A percentile compares a stretch with the other conserved stretches of the same genome.
phyloP scores from a whole-genome alignment of 148 eudicot species.

The Heliamphora exappendiculata region DNA sequence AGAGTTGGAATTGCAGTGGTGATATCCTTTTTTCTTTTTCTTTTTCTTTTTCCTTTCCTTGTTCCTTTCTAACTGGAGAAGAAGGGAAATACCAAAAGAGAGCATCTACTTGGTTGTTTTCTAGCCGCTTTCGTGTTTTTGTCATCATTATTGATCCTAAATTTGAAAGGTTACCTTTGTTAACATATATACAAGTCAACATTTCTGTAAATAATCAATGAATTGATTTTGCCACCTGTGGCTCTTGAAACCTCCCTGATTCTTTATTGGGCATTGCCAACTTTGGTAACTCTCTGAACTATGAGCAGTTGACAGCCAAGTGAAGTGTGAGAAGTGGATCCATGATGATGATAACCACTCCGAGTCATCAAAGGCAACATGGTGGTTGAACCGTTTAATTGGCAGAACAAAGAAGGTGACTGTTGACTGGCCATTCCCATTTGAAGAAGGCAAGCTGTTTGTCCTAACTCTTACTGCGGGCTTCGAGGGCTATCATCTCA shows the following conservation, averaged over 20 bases:
- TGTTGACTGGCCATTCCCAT: constrained; percentile 83
- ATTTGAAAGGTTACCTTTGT: not conserved
- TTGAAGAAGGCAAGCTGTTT: constrained; percentile 71
- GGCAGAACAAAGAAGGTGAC: constrained; percentile 64
- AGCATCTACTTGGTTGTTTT: not conserved
- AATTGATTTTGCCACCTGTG: not conserved
- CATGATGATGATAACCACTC: constrained; percentile 57
- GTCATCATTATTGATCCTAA: not conserved
- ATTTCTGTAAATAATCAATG: not conserved
- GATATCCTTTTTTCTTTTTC: not conserved
- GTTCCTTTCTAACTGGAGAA: not conserved
- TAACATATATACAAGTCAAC: not conserved
- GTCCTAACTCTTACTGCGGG: constrained; percentile 79
- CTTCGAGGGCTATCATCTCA: constrained; percentile 76
- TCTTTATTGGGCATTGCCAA: not conserved
- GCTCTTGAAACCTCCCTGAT: not conserved
- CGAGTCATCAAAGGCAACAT: constrained; percentile 56
- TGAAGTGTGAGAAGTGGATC: constrained; percentile 81
- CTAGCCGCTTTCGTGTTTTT: not conserved
- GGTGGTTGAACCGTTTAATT: constrained; percentile 72
- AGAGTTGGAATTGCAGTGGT: not conserved
- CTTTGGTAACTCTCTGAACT: not conserved
- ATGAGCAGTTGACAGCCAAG: constrained; percentile 51
- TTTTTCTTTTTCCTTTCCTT: not conserved
- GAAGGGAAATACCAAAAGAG: not conserved